phyloP scores from a whole-genome alignment of 805 yeast genomes.

The Huiozyma naganishii region DNA sequence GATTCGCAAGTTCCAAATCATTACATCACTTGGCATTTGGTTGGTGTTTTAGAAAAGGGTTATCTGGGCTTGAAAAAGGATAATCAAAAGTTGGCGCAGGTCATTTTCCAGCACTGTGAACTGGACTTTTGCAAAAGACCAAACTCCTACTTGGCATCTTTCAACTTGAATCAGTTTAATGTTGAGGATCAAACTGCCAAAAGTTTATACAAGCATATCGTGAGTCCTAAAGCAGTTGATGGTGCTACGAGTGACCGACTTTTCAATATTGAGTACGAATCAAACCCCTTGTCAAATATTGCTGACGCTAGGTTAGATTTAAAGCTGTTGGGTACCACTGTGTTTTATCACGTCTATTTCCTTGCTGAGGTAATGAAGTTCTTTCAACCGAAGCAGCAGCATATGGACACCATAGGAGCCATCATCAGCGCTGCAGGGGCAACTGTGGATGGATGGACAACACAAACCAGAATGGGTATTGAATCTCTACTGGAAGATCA shows the following conservation, averaged over 20 bases:
- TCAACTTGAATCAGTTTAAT: conserved; percentile 69
- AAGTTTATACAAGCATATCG: conserved; percentile 76
- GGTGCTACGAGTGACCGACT: conserved; percentile 40
- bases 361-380: conserved; percentile 64
- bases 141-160: conserved; percentile 60
- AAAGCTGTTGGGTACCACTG: conserved; percentile 75
- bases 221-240: conserved; percentile 56
- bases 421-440: conserved; percentile 91
- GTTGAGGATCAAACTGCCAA: conserved; percentile 79
- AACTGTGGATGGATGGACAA: conserved; percentile 81
- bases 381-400: conserved; percentile 79
- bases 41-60: conserved; percentile 64
- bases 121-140: conserved; percentile 66
- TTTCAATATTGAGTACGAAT: conserved; percentile 72
- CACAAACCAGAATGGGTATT: conserved; percentile 82
- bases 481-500: conserved; percentile 93
- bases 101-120: conserved; percentile 73
- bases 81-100: conserved; percentile 50
- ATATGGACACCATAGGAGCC: conserved; percentile 80
- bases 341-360: conserved; percentile 79
- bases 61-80: conserved; percentile 47
- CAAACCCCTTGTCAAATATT: conserved; percentile 70
- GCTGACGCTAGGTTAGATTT: conserved; percentile 75
- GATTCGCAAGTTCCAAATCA: conserved; percentile 64
- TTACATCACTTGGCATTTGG: conserved; percentile 53